phyloP scores from a whole-genome alignment of 2,329 filamentous ascomycete genomes.

The Aspergillus caelatus region DNA sequence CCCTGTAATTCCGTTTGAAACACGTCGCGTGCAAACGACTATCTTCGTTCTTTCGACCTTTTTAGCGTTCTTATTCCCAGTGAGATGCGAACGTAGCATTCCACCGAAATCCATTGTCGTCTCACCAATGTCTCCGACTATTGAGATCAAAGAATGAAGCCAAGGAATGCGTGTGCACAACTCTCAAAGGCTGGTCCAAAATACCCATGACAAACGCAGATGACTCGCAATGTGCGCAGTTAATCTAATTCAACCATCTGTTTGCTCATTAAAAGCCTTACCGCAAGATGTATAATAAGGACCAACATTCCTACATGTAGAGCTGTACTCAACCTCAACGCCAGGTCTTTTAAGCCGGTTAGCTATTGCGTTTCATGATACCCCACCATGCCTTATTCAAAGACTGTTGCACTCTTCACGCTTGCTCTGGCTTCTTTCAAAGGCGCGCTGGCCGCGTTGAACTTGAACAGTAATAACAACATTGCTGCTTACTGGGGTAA shows the following conservation, averaged over 20 bases:
- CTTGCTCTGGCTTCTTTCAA: not conserved
- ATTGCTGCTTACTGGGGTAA: slow-evolving; percentile 68
- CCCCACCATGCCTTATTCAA: not conserved
- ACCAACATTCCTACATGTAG: not conserved
- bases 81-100: not conserved
- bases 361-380: not conserved
- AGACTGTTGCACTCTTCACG: not conserved
- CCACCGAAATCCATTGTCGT: not conserved
- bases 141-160: not conserved
- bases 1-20: not conserved
- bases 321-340: not conserved
- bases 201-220: not conserved
- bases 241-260: not conserved
- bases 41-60: not conserved
- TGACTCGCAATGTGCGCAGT: not conserved
- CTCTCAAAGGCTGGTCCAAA: not conserved
- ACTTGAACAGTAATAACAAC: slow-evolving; percentile 41
- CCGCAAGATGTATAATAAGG: not conserved
- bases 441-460: slow-evolving; percentile 2
- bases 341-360: not conserved
- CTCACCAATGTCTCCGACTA: not conserved
- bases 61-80: not conserved
- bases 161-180: not conserved
- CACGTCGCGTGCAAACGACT: not conserved
- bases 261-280: too few relatives aligned